A percentile compares a stretch with the other conserved stretches of the same genome.
Conservation (phyloP, 2,329 filamentous ascomycete genomes). For the Venturia aucupariae region DNA sequence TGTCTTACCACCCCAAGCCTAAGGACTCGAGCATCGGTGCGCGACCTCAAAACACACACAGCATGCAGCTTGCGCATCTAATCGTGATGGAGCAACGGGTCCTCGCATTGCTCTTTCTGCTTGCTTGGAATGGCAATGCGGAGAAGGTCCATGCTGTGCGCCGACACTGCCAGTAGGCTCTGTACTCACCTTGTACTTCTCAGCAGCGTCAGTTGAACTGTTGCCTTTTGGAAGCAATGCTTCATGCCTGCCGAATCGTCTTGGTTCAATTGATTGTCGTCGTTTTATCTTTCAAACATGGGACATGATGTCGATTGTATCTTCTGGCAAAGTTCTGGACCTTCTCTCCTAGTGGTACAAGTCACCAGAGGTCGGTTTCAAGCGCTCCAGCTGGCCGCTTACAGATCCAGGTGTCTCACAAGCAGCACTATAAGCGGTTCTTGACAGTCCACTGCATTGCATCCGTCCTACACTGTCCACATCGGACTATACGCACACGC, state of each 20-base stretch:
- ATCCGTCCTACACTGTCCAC: background rate
- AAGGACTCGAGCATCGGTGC: background rate
- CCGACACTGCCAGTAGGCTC: background rate
- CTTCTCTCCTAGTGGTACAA: background rate
- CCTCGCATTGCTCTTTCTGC: background rate
- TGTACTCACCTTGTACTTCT: background rate
- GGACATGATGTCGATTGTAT: background rate
- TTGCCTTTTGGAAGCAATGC: too few species aligned
- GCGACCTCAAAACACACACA: background rate
- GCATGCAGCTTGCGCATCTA: background rate
- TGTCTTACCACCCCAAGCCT: too few species aligned
- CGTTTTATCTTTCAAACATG: background rate
- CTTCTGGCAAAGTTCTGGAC: background rate
- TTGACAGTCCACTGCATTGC: background rate
- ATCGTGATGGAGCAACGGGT: background rate
- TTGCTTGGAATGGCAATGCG: background rate
- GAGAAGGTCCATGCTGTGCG: conserved; percentile 1
- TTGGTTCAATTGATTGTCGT: background rate
- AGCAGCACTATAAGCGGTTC: background rate
- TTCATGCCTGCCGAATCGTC: too few species aligned
- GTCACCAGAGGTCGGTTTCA: background rate
- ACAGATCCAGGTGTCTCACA: background rate
- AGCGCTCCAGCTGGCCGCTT: background rate
- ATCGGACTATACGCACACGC: background rate
- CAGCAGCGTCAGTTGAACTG: background rate